Conservation (phyloP, 2,329 filamentous ascomycete genomes). For the Paraphaeosphaeria minitans region DNA sequence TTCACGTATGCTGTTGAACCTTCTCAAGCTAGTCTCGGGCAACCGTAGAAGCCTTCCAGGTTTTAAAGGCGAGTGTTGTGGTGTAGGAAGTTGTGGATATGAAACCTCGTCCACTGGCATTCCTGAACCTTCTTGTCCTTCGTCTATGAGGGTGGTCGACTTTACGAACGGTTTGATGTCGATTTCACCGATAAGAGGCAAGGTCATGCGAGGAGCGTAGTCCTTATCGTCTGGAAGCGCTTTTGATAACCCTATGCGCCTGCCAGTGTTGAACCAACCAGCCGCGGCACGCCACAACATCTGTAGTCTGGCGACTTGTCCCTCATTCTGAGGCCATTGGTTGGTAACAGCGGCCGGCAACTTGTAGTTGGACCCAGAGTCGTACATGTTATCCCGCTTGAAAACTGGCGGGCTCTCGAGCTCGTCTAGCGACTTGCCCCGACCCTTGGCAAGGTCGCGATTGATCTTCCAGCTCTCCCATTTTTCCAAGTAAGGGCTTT, state of each 20-base stretch:
- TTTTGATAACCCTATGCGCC: background rate
- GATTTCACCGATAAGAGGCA: background rate
- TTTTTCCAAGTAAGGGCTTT: slow-evolving; percentile 33
- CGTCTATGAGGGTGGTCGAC: background rate
- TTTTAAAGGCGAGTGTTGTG: background rate
- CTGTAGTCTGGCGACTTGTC: background rate
- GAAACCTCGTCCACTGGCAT: background rate
- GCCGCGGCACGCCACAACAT: background rate
- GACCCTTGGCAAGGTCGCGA: slow-evolving; percentile 27
- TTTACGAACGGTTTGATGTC: background rate
- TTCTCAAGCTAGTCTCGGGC: background rate
- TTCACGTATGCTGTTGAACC: background rate
- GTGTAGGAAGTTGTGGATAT: background rate
- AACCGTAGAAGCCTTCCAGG: background rate
- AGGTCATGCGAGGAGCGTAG: background rate
- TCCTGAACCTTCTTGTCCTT: background rate
- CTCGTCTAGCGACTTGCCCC: slow-evolving; percentile 15
- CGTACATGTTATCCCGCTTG: slow-evolving; percentile 17
- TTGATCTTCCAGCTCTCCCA: slow-evolving; percentile 39
- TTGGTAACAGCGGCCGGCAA: slow-evolving; percentile 16
- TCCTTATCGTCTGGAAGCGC: background rate
- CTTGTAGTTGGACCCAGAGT: slow-evolving; percentile 39
- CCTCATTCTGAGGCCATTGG: background rate
- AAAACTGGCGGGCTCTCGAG: slow-evolving; percentile 11
- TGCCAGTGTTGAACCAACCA: background rate